phyloP scores from a whole-genome alignment of 2,329 filamentous ascomycete genomes.

The Trichoderma oligosporum region DNA sequence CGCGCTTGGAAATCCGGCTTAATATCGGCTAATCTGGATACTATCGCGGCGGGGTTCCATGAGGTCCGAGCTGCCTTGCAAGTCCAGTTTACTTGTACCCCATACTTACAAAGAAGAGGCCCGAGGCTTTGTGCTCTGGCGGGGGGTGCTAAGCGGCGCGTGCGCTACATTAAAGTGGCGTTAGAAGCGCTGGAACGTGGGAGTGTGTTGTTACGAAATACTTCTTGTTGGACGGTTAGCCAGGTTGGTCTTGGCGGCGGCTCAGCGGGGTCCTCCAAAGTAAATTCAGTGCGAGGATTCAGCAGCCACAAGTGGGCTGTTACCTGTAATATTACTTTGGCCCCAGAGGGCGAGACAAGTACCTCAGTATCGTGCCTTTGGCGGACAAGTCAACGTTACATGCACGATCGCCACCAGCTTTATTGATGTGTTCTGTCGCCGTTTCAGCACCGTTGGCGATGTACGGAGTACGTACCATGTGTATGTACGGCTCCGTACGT shows the following conservation, averaged over 20 bases:
- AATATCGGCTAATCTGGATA: slow-evolving; percentile 10
- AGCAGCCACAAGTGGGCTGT: slow-evolving; percentile 1
- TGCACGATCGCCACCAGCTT: slow-evolving; percentile 12
- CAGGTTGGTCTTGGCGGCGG: neutral
- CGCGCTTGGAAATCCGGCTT: slow-evolving; percentile 15
- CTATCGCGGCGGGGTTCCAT: neutral
- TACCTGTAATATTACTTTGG: neutral
- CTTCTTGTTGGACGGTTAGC: too few relatives aligned
- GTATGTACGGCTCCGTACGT: too few relatives aligned
- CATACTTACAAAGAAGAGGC: too few relatives aligned
- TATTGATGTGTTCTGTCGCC: neutral
- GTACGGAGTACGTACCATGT: too few relatives aligned
- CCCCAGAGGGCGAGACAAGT: neutral
- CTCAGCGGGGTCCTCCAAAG: neutral
- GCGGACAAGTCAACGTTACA: slow-evolving; percentile 15
- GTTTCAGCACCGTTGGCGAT: neutral
- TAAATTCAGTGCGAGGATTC: too few relatives aligned
- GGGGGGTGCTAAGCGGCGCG: too few relatives aligned
- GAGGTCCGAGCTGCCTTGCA: neutral
- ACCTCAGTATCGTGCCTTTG: neutral
- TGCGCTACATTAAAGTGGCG: neutral
- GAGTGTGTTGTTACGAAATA: neutral
- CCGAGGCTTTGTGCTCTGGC: too few relatives aligned
- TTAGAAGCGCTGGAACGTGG: neutral
- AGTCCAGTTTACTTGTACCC: neutral